Base-by-base conservation (phyloP, 2,329 filamentous ascomycete genomes). In the Cercospora beticola region DNA sequence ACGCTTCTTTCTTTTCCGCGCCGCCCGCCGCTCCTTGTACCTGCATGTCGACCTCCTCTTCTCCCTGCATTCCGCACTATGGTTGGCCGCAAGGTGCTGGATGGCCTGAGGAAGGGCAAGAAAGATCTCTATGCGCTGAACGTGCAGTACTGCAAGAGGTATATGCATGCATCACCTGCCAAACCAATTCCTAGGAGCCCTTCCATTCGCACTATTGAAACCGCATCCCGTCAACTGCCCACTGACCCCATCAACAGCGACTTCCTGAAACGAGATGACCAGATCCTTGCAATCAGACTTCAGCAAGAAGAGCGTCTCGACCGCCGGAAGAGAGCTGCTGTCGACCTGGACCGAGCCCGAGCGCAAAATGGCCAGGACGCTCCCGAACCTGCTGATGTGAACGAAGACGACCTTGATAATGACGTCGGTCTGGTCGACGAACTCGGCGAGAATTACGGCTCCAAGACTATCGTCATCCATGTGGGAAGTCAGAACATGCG, bases 201-300 rank as follows among this genome's bases (percentile, higher is more conserved):
- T 23, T 23, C 18, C 46, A 23, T 7, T 12, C 46, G 46, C 46
- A 2, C 46, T n/a, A 26, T 52, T 12, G 4, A 52, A 21, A 23
- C 18, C 9, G 21, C 23, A 16, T 28, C 1, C 31, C 58, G 36
- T 18, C 56, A 26, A 16, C n/a, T 18, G 12, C 8, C 40, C 40
- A 65, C 59, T 62, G 58, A 36, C 43, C 6, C 30, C n/a, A 26
- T 16, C 36, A n/a, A 33, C 74, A 97, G 93, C 70, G 95, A 99
- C 78, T 99, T 97, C 76, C 92, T 99, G 82, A 99, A 99, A 84
- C 91, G 94, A 77, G 95, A 99, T 83, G 95, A 98, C 76, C 95
- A 99, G 82, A 90, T 97, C 68, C 88, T 99, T 36, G 93, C 94
- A 12, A 88, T 94, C 66, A 90, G 95, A 76, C 87, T 97, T 16